These are phyloP conservation scores for Hygrophoropsis aurantiaca DNA, from an alignment of 768 basidiomycete genomes.

Conservation along the genomic window DNA sequence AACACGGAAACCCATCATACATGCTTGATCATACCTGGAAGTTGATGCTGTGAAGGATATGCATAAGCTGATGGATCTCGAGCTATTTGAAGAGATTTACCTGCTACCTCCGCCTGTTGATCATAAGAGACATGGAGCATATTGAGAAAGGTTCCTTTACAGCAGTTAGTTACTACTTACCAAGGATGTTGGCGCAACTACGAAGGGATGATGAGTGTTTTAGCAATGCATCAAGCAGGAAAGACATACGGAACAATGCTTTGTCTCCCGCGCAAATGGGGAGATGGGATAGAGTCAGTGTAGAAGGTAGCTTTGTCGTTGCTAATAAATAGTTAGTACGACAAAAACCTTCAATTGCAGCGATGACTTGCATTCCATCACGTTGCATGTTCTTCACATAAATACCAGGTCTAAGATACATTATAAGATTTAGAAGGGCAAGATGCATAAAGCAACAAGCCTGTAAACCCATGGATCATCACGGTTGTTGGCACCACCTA, in stretches of 20 bases:
- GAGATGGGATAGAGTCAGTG: conserved; percentile 56
- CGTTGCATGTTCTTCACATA: conserved; percentile 72
- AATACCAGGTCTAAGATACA: conserved; percentile 56
- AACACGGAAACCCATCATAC: not conserved
- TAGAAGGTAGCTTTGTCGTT: conserved; percentile 79
- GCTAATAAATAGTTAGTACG: too few species aligned
- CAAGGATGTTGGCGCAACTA: conserved; percentile 67
- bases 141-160: not conserved
- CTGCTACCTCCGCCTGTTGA: conserved; percentile 53
- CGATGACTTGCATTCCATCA: conserved; percentile 56
- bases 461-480: conserved; percentile 77
- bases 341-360: too few species aligned
- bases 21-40: conserved; percentile 49
- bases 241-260: conserved; percentile 64
- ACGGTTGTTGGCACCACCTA: conserved; percentile 68
- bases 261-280: conserved; percentile 58
- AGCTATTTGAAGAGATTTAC: conserved; percentile 26
- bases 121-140: not conserved
- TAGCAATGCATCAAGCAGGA: not conserved
- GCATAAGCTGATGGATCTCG: not conserved
- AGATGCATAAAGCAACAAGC: conserved; percentile 23
- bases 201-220: not conserved
- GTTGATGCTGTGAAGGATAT: conserved; percentile 53
- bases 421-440: not conserved
- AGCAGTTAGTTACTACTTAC: conserved; percentile 22